Base-by-base conservation (phyloP, 2,329 filamentous ascomycete genomes). In the Aspergillus pseudotamarii region DNA sequence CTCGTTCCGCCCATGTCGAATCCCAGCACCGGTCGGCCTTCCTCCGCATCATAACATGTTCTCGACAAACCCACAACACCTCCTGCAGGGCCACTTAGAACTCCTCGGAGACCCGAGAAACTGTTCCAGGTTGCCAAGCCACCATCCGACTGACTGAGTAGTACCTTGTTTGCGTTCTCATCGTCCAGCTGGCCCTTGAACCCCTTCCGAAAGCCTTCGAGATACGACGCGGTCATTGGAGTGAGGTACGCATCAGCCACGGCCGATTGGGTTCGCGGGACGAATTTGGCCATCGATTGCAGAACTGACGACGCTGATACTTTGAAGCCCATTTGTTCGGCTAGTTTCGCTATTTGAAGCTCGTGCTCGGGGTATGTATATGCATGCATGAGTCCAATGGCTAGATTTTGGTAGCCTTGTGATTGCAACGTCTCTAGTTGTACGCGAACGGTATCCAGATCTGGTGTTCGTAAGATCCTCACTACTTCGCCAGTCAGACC, bases 1-100 rank as follows among this genome's bases (percentile, higher is more conserved):
- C 89, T 93, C 0, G 94, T 97, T 11, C 93, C 93, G 34, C 92
- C 92, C 94, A 97, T 97, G 72, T 97, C 94, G 73, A 97, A 97
- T 0, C 94, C 94, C 71, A 97, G 95, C 6, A 97, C 91, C 0
- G 93, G 92, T 1, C 87, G 92, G 71, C 88, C 90, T 0, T 91
- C 94, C 63, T 90, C 82, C 0, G 89, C 85, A 68, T 97, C 93
- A 73, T 94, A 97, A 0, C 90, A 94, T 0, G 93, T 97, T 36
- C 93, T 86, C n/a, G 93, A 93, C 75, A 96, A 96, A 3, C 93
- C 93, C 0, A 97, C 93, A 0, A 97, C 93, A 54, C 93, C 93
- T 43, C 93, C 93, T 21, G 93, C 93, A 1, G 93, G 93, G 0
- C 93, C 93, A 2, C 92, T 96, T 4, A 97, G 76, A 61, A 97